These are phyloP conservation scores for Lojkania enalia DNA, from an alignment of 2,329 filamentous ascomycete species.

Conservation along the genomic window DNA sequence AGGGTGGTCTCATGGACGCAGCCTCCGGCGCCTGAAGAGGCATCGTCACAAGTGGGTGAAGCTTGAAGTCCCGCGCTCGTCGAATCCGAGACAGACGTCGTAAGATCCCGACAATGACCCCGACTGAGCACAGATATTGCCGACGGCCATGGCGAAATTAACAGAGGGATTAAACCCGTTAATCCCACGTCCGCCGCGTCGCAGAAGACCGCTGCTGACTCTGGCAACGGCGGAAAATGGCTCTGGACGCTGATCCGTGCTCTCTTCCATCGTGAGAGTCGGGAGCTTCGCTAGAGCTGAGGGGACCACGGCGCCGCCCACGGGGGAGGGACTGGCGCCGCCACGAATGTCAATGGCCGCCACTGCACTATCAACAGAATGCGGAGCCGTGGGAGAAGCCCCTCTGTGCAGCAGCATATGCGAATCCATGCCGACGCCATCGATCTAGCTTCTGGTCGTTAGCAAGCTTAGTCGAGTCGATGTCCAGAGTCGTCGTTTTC, in stretches of 20 bases:
- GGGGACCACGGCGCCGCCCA: no score
- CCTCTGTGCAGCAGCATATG: neutral
- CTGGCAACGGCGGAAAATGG: constrained; percentile 18
- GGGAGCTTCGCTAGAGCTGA: no score
- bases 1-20: neutral
- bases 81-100: constrained; percentile 22
- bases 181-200: no score
- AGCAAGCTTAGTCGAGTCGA: neutral
- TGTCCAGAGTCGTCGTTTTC: neutral
- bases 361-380: neutral
- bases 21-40: neutral
- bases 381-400: neutral
- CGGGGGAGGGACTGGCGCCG: no score
- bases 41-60: neutral
- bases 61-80: constrained; percentile 1
- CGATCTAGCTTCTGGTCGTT: constrained; percentile 1
- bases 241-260: constrained; percentile 19
- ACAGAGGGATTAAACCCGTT: constrained; percentile 16
- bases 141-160: constrained; percentile 16
- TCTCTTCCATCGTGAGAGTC: constrained; percentile 3
- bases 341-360: neutral
- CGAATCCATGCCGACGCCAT: no score
- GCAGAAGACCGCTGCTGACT: constrained; percentile 14
- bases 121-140: constrained; percentile 14
- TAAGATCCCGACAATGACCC: constrained; percentile 17